Conservation (phyloP, 352 stramenopile species). For the Globisporangium abappressorium region DNA sequence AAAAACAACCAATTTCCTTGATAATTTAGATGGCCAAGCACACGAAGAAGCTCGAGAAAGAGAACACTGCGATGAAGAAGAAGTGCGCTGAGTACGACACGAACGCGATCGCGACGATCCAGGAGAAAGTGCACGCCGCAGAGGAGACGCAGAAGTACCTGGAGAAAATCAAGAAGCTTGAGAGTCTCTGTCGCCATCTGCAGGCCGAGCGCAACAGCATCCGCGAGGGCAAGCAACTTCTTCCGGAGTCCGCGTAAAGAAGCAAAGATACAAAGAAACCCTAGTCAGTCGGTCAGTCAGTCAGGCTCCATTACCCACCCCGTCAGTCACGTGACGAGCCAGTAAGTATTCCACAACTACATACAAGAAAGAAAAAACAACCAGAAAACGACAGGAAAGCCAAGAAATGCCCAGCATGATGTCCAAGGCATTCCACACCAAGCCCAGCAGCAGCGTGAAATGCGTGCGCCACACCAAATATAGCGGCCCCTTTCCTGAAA, state of each 20-base stretch:
- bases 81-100: constrained; percentile 82
- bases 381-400: background rate
- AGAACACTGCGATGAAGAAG: constrained; percentile 74
- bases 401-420: background rate
- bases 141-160: constrained; percentile 71
- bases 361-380: background rate
- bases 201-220: constrained; percentile 75
- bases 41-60: constrained; percentile 86
- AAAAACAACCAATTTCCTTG: background rate
- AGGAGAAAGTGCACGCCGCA: constrained; percentile 58
- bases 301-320: background rate
- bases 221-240: constrained; percentile 23
- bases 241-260: constrained; percentile 12
- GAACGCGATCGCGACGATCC: constrained; percentile 67
- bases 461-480: background rate
- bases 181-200: constrained; percentile 76
- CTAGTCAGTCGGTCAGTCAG: background rate
- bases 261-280: background rate
- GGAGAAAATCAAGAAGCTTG: constrained; percentile 83
- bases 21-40: constrained; percentile 68
- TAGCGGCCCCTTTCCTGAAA: background rate
- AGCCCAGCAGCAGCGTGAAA: no score
- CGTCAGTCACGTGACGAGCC: background rate
- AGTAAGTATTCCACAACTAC: background rate
- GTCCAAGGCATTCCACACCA: background rate